These are phyloP conservation scores for Pseudopyrenochaeta lycopersici DNA, from an alignment of 2,329 filamentous ascomycete species.

Conservation along the genomic window DNA sequence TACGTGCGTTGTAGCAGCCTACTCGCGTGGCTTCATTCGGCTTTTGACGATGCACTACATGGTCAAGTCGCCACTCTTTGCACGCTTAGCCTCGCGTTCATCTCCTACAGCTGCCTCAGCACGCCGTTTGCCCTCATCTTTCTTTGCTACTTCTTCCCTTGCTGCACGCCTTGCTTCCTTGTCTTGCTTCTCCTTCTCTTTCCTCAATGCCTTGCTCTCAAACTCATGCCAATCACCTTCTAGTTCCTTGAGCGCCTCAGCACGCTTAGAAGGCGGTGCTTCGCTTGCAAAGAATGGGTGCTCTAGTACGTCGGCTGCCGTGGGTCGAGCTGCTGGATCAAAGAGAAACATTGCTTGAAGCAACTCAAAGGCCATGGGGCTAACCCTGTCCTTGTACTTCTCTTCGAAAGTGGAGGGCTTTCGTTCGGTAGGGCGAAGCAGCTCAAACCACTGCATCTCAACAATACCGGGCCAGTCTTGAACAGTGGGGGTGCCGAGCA, in stretches of 20 bases:
- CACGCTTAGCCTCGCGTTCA: constrained; percentile 46
- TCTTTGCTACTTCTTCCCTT: constrained; percentile 38
- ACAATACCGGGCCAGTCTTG: constrained; percentile 86
- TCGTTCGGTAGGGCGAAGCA: constrained; percentile 80
- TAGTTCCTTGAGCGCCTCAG: constrained; percentile 81
- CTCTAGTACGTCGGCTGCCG: constrained; percentile 81
- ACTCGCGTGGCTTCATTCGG: neutral
- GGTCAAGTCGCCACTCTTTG: constrained; percentile 33
- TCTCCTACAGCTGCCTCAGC: constrained; percentile 38
- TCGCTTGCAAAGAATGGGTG: constrained; percentile 90
- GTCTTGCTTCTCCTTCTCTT: constrained; percentile 80
- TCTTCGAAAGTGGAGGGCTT: constrained; percentile 80
- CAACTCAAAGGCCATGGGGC: constrained; percentile 82
- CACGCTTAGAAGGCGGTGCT: constrained; percentile 78
- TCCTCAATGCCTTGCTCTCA: constrained; percentile 91
- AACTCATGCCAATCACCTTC: constrained; percentile 99
- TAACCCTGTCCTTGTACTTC: constrained; percentile 80
- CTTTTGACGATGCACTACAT: constrained; percentile 6
- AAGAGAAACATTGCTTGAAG: constrained; percentile 87
- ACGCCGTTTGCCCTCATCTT: constrained; percentile 45
- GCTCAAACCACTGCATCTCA: constrained; percentile 98
- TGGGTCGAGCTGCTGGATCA: constrained; percentile 84
- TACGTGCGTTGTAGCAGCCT: neutral
- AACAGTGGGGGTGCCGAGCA: constrained; percentile 86
- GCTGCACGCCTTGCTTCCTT: constrained; percentile 60